These are phyloP conservation scores for Trichoderma hamatum DNA, from an alignment of 2,329 filamentous ascomycete species.

Conservation along the genomic window DNA sequence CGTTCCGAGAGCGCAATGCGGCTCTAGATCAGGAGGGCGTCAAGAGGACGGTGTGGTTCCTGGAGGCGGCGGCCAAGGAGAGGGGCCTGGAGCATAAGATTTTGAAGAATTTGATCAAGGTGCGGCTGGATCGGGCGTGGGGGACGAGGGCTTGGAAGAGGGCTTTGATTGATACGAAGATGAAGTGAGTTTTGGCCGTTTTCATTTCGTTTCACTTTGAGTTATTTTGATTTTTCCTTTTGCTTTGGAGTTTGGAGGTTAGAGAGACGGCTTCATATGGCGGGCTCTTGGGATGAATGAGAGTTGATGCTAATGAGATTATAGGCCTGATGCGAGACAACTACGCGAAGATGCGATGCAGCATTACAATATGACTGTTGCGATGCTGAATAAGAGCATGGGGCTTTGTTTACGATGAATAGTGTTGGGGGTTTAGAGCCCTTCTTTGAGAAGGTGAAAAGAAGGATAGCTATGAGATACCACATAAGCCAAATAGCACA, in stretches of 20 bases:
- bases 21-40: constrained; percentile 57
- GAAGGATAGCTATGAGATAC: neutral
- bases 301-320: constrained; percentile 12
- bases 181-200: constrained; percentile 33
- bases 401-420: constrained; percentile 61
- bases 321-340: constrained; percentile 31
- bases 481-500: neutral
- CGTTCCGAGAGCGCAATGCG: constrained; percentile 56
- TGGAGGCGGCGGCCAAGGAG: constrained; percentile 64
- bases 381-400: constrained; percentile 76
- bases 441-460: neutral
- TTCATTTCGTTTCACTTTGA: neutral
- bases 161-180: constrained; percentile 31
- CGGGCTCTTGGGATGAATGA: neutral
- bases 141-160: constrained; percentile 30
- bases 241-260: neutral
- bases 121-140: constrained; percentile 32
- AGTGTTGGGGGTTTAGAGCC: neutral
- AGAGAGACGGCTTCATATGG: neutral
- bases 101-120: constrained; percentile 65
- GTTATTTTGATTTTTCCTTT: neutral
- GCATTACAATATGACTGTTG: constrained; percentile 70
- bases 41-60: constrained; percentile 69
- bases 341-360: constrained; percentile 47
- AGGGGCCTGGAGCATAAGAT: constrained; percentile 72